These are phyloP conservation scores for Chaetomiaceae sp. DNA, from an alignment of 2,329 filamentous ascomycete species.

Conservation along the genomic window DNA sequence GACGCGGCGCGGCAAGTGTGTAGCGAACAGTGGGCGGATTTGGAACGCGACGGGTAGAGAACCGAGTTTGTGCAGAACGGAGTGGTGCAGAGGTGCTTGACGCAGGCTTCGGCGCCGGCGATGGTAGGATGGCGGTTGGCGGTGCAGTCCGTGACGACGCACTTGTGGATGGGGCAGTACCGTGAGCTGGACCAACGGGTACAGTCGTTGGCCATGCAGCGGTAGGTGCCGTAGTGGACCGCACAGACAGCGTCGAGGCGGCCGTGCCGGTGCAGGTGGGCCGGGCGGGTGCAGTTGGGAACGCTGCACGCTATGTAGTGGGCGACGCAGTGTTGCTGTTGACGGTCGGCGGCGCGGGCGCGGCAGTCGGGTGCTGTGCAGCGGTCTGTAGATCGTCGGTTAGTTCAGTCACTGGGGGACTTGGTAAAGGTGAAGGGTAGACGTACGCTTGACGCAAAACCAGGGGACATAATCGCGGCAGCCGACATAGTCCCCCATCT, in stretches of 20 bases:
- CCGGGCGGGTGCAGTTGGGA: conserved; percentile 14
- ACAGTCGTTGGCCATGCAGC: conserved; percentile 17
- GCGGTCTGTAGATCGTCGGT: conserved; percentile 13
- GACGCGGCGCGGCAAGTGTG: conserved; percentile 2
- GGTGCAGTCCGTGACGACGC: conserved; percentile 16
- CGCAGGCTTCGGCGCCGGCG: not conserved
- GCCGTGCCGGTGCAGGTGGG: conserved; percentile 14
- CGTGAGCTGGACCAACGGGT: conserved; percentile 6
- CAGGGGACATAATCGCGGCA: conserved; percentile 15
- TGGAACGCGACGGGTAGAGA: not conserved
- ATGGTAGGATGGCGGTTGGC: not conserved
- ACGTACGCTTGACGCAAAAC: conserved; percentile 17
- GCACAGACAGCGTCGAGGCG: conserved; percentile 17
- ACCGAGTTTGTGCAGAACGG: not conserved
- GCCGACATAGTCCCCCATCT: conserved; percentile 14
- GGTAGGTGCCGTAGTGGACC: conserved; percentile 18
- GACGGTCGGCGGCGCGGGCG: conserved; percentile 6
- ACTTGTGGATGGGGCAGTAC: conserved; percentile 22
- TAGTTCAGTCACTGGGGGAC: too few species aligned
- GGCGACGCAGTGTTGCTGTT: conserved; percentile 17
- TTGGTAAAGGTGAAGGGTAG: not conserved
- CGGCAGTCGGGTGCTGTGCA: conserved; percentile 19
- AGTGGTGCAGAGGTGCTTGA: not conserved
- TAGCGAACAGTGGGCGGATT: not conserved
- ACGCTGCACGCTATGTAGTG: conserved; percentile 16